These are phyloP conservation scores for Colletotrichum tabaci DNA, from an alignment of 2,329 filamentous ascomycete genomes.

Conservation along the genomic window DNA sequence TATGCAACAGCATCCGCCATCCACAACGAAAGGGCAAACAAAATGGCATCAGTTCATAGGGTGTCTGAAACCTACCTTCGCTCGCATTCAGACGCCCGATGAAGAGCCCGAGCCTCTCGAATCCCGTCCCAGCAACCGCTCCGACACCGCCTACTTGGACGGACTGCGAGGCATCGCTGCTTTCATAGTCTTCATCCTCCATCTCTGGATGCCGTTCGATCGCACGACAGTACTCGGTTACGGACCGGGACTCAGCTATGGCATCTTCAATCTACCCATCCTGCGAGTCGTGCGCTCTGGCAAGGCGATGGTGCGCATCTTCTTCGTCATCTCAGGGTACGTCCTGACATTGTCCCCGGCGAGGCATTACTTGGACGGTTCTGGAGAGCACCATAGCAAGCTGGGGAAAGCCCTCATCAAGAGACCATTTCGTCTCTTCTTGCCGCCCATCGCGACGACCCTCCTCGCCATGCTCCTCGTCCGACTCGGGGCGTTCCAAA, in stretches of 20 bases:
- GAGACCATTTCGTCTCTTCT: conserved; percentile 52
- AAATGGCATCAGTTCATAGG: too few species aligned
- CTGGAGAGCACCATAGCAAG: conserved; percentile 57
- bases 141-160: conserved; percentile 68
- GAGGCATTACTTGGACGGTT: conserved; percentile 54
- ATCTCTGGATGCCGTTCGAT: background rate
- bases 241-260: conserved; percentile 54
- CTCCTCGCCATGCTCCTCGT: background rate
- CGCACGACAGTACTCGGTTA: background rate
- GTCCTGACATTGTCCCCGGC: conserved; percentile 67
- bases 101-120: background rate
- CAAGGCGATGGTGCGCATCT: conserved; percentile 70
- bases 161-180: conserved; percentile 70
- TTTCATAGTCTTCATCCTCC: conserved; percentile 58
- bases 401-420: conserved; percentile 65
- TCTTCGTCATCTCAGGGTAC: conserved; percentile 75
- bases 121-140: background rate
- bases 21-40: too few species aligned
- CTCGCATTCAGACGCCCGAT: background rate
- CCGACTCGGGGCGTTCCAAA: background rate
- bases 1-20: too few species aligned
- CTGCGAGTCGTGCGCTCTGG: conserved; percentile 68
- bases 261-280: conserved; percentile 63
- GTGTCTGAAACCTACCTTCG: background rate
- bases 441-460: conserved; percentile 2